Base-by-base conservation (phyloP, 495 filamentous ascomycete genomes). In the Barbatosphaeria neglecta region DNA sequence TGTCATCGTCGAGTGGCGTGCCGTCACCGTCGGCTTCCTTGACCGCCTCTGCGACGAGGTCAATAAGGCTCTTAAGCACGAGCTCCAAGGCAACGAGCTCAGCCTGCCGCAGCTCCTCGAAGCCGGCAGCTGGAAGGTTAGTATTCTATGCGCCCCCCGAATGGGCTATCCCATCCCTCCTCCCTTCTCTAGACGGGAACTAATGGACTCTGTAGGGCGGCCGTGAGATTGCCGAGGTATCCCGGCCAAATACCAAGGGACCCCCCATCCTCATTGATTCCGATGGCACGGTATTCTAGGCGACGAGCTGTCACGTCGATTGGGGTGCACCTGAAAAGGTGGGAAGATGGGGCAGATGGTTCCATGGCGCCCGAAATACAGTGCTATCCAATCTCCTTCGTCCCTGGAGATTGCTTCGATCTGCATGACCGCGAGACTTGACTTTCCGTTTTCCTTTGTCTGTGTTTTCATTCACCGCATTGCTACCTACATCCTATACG, bases 221-320 rank as follows among this genome's bases (percentile, higher is more conserved):
- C 47, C 80, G 92, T 59, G 92, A 97, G 68, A 82, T 97, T 50
- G 92, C 92, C 37, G 93, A 96, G 65, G 86, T 96, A 44, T 93
- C 86, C 46, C 74, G 92, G 50, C 92, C 92, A 6, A 96, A 96
- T 58, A 97, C 93, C 37, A 95, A 93, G 68, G 87, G 90, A 58
- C 88, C 93, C 17, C 92, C 92, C 4, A 97, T 98, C 56, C 83
- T 95, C 69, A 96, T 97, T 52, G 75, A 94, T 45, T 93, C 86
- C 49, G 92, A 98, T 61, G 92, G 92, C 39, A 97, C 92, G 7
- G 88, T 98, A 44, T 95, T 98, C 60, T 96, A 80, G 28, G 7
- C 17, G 22, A 41, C 19, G 2, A 15, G 18, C 20, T 41, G 22
- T 5, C 18, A 35, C 13, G 16, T 35, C 31, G 31, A n/a, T 6